A percentile compares a stretch with the other conserved stretches of the same genome.
Evolutionary conservation across 306 rosid genomes (phyloP).

Genomic region (Biancaea sappan): DNA sequence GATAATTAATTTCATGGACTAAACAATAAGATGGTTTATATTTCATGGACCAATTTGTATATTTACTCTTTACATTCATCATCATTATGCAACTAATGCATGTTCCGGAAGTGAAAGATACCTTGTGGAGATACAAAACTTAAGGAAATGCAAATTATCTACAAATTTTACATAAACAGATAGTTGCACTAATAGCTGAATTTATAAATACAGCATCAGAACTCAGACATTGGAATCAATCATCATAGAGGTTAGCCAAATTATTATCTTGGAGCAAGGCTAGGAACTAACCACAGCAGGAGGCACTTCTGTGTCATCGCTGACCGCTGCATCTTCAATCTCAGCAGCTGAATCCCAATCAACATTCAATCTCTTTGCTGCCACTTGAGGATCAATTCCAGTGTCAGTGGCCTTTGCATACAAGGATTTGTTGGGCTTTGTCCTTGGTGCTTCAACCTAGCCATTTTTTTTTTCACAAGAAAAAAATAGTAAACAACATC

Average conservation of each 20-base stretch:
- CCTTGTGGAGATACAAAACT: neutral
- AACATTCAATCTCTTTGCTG: conserved; percentile 74
- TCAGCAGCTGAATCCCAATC: conserved; percentile 99
- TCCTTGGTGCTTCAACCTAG: conserved; percentile 66
- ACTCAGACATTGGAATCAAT: neutral
- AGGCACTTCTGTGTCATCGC: conserved; percentile 75
- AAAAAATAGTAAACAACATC: neutral
- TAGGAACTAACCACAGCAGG: conserved; percentile 74
- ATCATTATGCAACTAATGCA: neutral
- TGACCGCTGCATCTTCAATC: conserved; percentile 56
- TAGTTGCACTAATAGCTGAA: conserved; percentile 5
- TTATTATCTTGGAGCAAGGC: conserved; percentile 21
- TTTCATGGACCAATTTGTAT: too few relatives aligned
- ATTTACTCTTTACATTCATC: too few relatives aligned
- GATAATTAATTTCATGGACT: too few relatives aligned
- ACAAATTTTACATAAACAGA: neutral
- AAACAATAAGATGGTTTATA: too few relatives aligned
- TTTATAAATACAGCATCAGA: conserved; percentile 3
- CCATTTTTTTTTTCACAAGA: neutral
- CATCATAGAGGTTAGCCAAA: conserved; percentile 19
- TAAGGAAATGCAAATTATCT: neutral
- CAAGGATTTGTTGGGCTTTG: conserved; percentile 76
- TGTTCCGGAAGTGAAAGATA: conserved; percentile 5
- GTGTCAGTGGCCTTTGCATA: conserved; percentile 92
- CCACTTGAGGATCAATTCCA: conserved; percentile 77